Conservation (phyloP, 306 rosid genomes). For the Notholithocarpus densiflorus region DNA sequence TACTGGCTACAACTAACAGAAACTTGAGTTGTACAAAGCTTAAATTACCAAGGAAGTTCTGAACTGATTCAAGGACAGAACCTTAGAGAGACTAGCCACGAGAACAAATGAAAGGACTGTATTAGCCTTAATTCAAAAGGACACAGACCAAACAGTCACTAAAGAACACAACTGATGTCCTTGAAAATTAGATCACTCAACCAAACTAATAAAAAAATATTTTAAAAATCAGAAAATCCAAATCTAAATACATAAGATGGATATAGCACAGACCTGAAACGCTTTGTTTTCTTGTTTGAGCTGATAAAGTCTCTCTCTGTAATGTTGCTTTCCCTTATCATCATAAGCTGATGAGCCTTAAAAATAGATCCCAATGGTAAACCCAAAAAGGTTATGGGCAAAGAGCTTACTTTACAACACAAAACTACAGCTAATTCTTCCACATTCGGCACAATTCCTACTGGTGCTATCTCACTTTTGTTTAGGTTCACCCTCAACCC, state of each 20-base stretch:
- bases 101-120: not conserved
- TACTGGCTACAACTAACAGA: no score
- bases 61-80: not conserved
- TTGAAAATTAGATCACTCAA: not conserved
- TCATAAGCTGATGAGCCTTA: slow-evolving; percentile 9
- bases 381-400: no score
- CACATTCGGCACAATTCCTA: no score
- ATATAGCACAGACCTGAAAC: slow-evolving; percentile 44
- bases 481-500: no score
- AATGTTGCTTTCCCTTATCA: slow-evolving; percentile 22
- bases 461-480: no score
- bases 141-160: slow-evolving; percentile 10
- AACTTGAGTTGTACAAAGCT: no score
- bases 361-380: no score
- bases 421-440: no score
- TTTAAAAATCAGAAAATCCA: no score
- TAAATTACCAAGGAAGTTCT: no score
- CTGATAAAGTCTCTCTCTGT: slow-evolving; percentile 45
- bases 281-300: slow-evolving; percentile 57
- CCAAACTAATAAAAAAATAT: no score
- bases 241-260: not conserved
- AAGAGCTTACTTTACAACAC: no score
- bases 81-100: not conserved
- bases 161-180: slow-evolving; percentile 8
- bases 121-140: not conserved